Evolutionary conservation across 2,329 filamentous ascomycete species (phyloP).

Genomic region (Fusarium nanum): DNA sequence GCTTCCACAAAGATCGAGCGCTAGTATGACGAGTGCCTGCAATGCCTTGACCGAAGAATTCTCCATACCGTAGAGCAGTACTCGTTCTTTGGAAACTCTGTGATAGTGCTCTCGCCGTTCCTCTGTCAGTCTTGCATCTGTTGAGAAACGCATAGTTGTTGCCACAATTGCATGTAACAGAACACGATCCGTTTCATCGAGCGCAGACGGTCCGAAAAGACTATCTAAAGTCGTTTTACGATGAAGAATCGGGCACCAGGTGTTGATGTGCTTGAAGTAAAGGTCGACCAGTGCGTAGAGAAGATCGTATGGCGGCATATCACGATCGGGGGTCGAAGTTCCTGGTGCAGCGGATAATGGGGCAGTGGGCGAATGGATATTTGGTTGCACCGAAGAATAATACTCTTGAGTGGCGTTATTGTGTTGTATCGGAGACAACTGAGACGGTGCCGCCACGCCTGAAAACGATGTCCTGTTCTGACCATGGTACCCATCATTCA

Average conservation of each 20-base stretch:
- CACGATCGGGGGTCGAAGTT: slow-evolving; percentile 62
- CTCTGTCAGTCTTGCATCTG: slow-evolving; percentile 78
- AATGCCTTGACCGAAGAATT: slow-evolving; percentile 90
- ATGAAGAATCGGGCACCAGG: slow-evolving; percentile 92
- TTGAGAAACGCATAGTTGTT: slow-evolving; percentile 86
- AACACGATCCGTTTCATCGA: slow-evolving; percentile 85
- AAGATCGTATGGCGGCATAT: slow-evolving; percentile 79
- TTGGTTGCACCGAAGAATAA: slow-evolving; percentile 58
- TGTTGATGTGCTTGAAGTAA: slow-evolving; percentile 84
- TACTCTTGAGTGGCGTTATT: slow-evolving; percentile 62
- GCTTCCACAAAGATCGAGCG: slow-evolving; percentile 84
- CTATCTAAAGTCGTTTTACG: slow-evolving; percentile 83
- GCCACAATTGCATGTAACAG: slow-evolving; percentile 90
- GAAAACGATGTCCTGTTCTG: slow-evolving; percentile 58
- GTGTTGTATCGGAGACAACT: slow-evolving; percentile 52
- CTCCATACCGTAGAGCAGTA: slow-evolving; percentile 87
- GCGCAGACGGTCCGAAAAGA: slow-evolving; percentile 79
- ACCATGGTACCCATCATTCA: slow-evolving; percentile 62
- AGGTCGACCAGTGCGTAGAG: slow-evolving; percentile 79
- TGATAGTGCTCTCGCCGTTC: slow-evolving; percentile 81
- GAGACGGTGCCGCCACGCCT: slow-evolving; percentile 54
- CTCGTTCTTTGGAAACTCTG: slow-evolving; percentile 83
- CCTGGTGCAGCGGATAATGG: slow-evolving; percentile 60
- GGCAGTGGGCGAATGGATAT: slow-evolving; percentile 68
- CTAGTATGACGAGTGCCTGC: slow-evolving; percentile 87